A percentile compares a stretch with the other conserved stretches of the same genome.
Evolutionary conservation across 345 rosid species (phyloP).

Genomic region (Nephelium lappaceum): DNA sequence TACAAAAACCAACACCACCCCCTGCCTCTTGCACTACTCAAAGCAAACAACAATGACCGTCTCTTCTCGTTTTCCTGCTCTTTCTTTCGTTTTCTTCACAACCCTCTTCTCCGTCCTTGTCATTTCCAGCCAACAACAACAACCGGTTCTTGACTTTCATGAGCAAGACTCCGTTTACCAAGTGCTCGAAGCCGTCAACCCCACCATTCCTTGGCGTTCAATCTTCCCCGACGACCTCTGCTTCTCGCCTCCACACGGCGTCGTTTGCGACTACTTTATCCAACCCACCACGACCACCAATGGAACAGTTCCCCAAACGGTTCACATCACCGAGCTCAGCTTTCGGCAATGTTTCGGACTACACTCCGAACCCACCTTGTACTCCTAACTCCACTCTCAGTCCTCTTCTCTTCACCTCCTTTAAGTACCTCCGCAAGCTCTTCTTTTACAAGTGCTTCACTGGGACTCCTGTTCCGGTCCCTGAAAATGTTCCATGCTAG

Average conservation of each 20-base stretch:
- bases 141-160: conserved; percentile 44
- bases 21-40: background rate
- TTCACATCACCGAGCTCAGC: conserved; percentile 61
- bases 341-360: conserved; percentile 68
- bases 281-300: conserved; percentile 15
- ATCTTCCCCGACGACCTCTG: conserved; percentile 65
- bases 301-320: conserved; percentile 21
- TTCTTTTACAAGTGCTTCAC: conserved; percentile 71
- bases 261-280: conserved; percentile 54
- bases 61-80: background rate
- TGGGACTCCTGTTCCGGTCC: conserved; percentile 31
- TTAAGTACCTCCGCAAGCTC: conserved; percentile 59
- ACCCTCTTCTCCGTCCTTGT: conserved; percentile 18
- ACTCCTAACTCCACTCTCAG: conserved; percentile 48
- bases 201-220: conserved; percentile 56
- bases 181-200: conserved; percentile 58
- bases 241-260: conserved; percentile 66
- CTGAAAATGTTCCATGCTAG: conserved; percentile 31
- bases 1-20: conserved; percentile 6
- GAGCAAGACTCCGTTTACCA: conserved; percentile 59
- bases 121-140: conserved; percentile 33
- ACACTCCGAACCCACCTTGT: conserved; percentile 64
- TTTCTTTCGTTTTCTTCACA: conserved; percentile 28
- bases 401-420: conserved; percentile 57
- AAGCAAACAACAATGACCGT: conserved; percentile 17